Percentiles rank a stretch among this genome's conserved stretches.
These are phyloP conservation scores for Salmacisia buchloeana DNA, from an alignment of 1,284 basidiomycete genomes.

Conservation along the genomic window DNA sequence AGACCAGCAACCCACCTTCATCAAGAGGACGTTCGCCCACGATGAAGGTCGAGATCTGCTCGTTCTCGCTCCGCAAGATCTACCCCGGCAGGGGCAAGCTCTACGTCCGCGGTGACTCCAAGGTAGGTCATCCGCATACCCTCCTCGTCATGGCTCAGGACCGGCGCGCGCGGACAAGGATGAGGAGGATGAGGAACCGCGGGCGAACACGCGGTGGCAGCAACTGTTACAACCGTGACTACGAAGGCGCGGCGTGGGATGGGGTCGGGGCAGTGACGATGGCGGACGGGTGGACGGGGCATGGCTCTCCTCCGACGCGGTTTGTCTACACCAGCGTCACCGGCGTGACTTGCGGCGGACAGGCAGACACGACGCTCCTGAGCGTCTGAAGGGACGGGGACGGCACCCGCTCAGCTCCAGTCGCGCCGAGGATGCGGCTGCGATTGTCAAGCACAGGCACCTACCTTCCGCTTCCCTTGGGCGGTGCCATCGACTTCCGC, in stretches of 20 bases:
- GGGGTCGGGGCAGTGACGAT: not conserved
- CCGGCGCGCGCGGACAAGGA: not conserved
- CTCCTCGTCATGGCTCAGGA: not conserved
- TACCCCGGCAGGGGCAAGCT: conserved; percentile 47
- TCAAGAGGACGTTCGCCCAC: conserved; percentile 14
- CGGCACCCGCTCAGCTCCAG: no score
- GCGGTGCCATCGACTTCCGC: no score
- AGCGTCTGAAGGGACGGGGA: no score
- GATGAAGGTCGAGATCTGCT: conserved; percentile 52
- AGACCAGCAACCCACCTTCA: not conserved
- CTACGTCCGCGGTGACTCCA: conserved; percentile 50
- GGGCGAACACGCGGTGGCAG: not conserved
- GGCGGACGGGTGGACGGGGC: no score
- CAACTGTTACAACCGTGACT: no score
- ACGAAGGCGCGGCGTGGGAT: not conserved
- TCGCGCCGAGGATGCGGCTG: no score
- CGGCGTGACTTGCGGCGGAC: no score
- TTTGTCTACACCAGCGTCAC: no score
- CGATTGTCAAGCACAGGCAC: no score
- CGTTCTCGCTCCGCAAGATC: conserved; percentile 50
- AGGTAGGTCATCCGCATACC: conserved; percentile 31
- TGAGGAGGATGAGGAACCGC: not conserved
- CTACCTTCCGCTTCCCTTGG: no score
- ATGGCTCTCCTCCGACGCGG: no score
- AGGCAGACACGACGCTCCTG: no score